A percentile compares a stretch with the other conserved stretches of the same genome.
These are phyloP conservation scores for Pholiota conissans DNA, from an alignment of 768 basidiomycete species.

Conservation along the genomic window DNA sequence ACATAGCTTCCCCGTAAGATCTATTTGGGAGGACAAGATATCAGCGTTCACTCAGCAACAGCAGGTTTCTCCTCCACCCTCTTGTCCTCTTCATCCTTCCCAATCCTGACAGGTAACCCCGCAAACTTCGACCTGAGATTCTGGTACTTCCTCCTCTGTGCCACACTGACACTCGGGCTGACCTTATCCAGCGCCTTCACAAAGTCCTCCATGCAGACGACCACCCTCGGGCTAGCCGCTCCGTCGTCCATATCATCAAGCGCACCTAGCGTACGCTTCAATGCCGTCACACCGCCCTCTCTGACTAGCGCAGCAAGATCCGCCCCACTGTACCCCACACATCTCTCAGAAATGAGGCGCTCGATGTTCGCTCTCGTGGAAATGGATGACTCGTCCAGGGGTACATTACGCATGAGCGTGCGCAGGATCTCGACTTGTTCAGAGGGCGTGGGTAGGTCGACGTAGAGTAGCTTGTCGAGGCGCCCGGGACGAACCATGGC, in stretches of 20 bases:
- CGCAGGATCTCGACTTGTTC: constrained; percentile 86
- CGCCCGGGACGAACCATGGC: constrained; percentile 98
- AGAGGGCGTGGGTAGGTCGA: constrained; percentile 72
- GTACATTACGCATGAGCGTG: constrained; percentile 73
- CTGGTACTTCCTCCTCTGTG: constrained; percentile 84
- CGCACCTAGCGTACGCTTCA: constrained; percentile 66
- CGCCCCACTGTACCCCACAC: constrained; percentile 91
- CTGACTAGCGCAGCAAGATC: constrained; percentile 87
- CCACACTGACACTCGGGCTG: constrained; percentile 78
- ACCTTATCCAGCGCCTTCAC: constrained; percentile 74
- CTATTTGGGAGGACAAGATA: background rate
- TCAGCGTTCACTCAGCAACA: background rate
- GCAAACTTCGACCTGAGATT: constrained; percentile 79
- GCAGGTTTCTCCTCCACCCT: constrained; percentile 24
- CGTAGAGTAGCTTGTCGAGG: constrained; percentile 91
- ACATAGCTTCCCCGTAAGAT: background rate
- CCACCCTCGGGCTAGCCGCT: constrained; percentile 32
- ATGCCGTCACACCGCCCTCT: constrained; percentile 86
- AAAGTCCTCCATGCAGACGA: constrained; percentile 72
- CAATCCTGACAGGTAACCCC: constrained; percentile 62
- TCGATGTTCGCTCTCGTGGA: constrained; percentile 30
- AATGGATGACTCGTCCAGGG: constrained; percentile 40
- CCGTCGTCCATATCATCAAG: constrained; percentile 59
- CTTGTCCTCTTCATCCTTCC: constrained; percentile 43
- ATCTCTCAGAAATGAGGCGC: constrained; percentile 55